phyloP scores from a whole-genome alignment of 2,329 filamentous ascomycete species.

The Neurospora crassa region DNA sequence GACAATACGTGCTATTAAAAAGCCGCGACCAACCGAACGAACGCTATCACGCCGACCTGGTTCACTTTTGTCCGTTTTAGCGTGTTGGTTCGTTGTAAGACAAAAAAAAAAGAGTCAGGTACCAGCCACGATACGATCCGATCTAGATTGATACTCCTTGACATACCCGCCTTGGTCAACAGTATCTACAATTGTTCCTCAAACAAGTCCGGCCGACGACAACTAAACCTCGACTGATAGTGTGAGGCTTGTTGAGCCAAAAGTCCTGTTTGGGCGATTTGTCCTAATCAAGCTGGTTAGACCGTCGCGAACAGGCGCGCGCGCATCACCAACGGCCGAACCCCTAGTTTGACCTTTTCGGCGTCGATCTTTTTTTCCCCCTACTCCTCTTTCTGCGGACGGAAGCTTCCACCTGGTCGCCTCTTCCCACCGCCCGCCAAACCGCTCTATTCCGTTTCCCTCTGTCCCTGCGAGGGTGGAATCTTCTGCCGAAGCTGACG shows the following conservation, averaged over 20 bases:
- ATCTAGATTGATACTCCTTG: neutral
- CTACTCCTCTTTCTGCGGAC: neutral
- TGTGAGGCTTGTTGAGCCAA: neutral
- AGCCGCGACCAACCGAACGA: neutral
- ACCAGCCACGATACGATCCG: neutral
- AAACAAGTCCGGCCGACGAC: neutral
- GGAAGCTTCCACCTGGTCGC: neutral
- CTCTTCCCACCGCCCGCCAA: neutral
- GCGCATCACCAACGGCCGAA: neutral
- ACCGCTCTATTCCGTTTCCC: neutral
- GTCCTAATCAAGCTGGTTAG: neutral
- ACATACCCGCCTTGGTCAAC: neutral
- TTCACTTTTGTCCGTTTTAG: neutral
- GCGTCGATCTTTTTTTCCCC: neutral
- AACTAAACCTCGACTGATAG: neutral
- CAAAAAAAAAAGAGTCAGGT: neutral
- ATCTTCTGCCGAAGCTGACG: neutral
- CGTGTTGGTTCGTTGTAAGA: neutral
- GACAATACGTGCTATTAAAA: neutral
- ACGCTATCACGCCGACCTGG: neutral
- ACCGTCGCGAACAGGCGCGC: neutral
- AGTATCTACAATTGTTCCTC: neutral
- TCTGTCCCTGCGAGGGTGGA: neutral
- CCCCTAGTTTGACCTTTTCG: neutral
- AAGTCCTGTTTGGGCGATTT: neutral